A percentile compares a stretch with the other conserved stretches of the same genome.
Conservation (phyloP, 192 early-diverging fungal species). For the Coemansia biformis region DNA sequence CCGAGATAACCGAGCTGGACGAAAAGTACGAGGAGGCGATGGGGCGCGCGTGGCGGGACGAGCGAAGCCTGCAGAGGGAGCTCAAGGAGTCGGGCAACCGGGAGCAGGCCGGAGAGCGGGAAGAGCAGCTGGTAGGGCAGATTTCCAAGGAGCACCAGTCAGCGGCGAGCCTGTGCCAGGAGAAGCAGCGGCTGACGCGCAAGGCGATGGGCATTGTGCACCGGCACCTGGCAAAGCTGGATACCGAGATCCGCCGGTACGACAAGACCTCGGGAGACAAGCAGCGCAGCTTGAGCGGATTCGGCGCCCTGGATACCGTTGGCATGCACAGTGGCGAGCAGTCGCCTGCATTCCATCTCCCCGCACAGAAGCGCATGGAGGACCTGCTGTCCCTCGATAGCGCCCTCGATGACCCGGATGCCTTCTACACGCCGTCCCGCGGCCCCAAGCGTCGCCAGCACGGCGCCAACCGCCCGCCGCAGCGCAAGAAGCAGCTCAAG, state of each 20-base stretch:
- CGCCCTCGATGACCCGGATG: slow-evolving; percentile 8
- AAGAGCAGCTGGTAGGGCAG: slow-evolving; percentile 12
- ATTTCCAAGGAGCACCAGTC: slow-evolving; percentile 21
- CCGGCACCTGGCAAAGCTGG: slow-evolving; percentile 34
- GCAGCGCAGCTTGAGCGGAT: slow-evolving; percentile 6
- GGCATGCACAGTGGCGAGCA: slow-evolving; percentile 40
- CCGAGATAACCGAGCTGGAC: slow-evolving; percentile 44
- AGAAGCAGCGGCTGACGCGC: slow-evolving; percentile 36
- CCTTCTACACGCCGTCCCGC: slow-evolving; percentile 39
- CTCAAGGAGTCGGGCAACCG: slow-evolving; percentile 28
- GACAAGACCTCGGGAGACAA: slow-evolving; percentile 36
- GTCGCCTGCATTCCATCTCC: slow-evolving; percentile 8
- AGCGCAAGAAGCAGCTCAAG: slow-evolving; percentile 44
- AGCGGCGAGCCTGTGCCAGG: slow-evolving; percentile 24
- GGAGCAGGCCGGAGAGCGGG: slow-evolving; percentile 12
- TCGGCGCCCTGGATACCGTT: slow-evolving; percentile 9
- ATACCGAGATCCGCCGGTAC: slow-evolving; percentile 40
- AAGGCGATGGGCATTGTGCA: slow-evolving; percentile 47
- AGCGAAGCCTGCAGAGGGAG: slow-evolving; percentile 22
- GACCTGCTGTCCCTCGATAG: slow-evolving; percentile 24
- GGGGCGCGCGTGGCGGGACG: slow-evolving; percentile 16
- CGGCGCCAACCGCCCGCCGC: neutral
- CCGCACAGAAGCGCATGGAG: slow-evolving; percentile 26
- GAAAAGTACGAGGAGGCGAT: slow-evolving; percentile 40
- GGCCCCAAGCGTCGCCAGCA: slow-evolving; percentile 31